Conservation (phyloP, 208 protist species). For the Wallacemonas rigidus region DNA sequence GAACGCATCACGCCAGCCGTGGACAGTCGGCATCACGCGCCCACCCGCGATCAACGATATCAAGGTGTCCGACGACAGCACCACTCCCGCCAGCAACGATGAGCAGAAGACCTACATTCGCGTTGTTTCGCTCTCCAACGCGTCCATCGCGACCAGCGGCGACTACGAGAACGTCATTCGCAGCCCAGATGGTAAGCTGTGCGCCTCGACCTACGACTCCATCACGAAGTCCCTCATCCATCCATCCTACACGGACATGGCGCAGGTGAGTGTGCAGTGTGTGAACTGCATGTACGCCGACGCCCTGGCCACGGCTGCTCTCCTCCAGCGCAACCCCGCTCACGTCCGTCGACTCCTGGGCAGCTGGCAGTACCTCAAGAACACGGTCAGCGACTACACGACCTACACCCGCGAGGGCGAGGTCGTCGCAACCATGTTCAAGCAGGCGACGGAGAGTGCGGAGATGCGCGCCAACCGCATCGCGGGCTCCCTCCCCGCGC, state of each 20-base stretch:
- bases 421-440: constrained; percentile 67
- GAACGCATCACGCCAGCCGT: constrained; percentile 35
- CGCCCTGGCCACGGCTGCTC: constrained; percentile 68
- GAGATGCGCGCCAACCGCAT: constrained; percentile 64
- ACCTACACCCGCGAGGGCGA: constrained; percentile 68
- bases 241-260: constrained; percentile 44
- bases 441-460: constrained; percentile 61
- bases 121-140: constrained; percentile 56
- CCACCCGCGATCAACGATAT: constrained; percentile 52
- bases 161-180: constrained; percentile 72
- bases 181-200: constrained; percentile 43
- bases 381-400: constrained; percentile 65
- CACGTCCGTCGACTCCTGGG: constrained; percentile 69
- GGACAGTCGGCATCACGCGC: constrained; percentile 58
- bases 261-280: constrained; percentile 75
- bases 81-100: neutral
- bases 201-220: constrained; percentile 43
- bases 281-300: constrained; percentile 87
- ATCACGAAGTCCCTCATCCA: constrained; percentile 37
- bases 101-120: constrained; percentile 45
- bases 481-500: constrained; percentile 52
- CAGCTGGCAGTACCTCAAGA: constrained; percentile 51
- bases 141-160: constrained; percentile 62
- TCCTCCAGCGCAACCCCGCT: constrained; percentile 64
- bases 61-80: constrained; percentile 24